Base-by-base conservation (phyloP, 352 stramenopile genomes). In the Hyaloperonospora brassicae region DNA sequence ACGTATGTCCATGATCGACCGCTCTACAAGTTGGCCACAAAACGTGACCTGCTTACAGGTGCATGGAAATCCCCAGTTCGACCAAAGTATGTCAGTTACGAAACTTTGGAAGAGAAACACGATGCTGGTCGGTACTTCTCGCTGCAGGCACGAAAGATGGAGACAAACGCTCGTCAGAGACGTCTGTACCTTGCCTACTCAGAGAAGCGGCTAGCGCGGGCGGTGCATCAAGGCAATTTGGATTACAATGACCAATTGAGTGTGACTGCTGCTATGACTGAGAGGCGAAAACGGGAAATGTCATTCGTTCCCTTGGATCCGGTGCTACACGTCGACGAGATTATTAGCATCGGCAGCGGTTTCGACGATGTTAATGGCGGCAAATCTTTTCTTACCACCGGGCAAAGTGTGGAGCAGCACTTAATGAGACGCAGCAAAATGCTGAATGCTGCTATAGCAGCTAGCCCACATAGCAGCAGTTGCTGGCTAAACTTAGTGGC, bases 141-240 rank as follows among this genome's bases (percentile, higher is more conserved):
- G 0, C 4, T 52, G 0, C 55, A 66, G 11, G 78, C 79, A 9
- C 75, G 66, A 0, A 61, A 71, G 35, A 42, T 59, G 23, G 76
- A 88, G 47, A 66, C 39, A 41, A 51, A 73, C n/a, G 50, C 50
- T 23, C 54, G 65, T 14, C 68, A 76, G 11, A 75, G 63, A 50
- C 66, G 81, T 34, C 39, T 88, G 11, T 79, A 81, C 56, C 52
- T 91, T 34, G 81, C 81, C 5, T 89, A 89, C 52, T 89, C 78
- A 1, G 61, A 88, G 27, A 82, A 79, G 43, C 64, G 80, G 5
- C 40, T 77, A 21, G 48, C 51, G 23, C 65, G 66, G 1, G 52
- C 48, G 5, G 39, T 24, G 24, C 27, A 41, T 49, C 21, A 46
- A 35, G 13, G 44, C 31, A 30, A 47, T 45, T 31, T 46, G 52